Conservation (phyloP, 129 eudicot species). For the Arctium minus region DNA sequence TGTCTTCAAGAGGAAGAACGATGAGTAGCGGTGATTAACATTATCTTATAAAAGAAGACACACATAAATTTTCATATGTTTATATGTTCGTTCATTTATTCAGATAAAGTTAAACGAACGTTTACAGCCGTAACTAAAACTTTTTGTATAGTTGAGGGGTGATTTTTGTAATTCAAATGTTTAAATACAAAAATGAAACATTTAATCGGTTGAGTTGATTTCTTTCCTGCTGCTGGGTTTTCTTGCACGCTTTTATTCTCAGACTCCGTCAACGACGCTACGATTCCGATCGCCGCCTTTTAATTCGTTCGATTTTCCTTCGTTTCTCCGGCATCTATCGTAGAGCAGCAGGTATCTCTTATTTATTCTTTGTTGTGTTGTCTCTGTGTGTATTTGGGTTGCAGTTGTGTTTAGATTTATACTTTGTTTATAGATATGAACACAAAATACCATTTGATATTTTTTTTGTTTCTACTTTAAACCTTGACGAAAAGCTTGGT, state of each 20-base stretch:
- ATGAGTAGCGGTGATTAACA: not conserved
- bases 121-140: not conserved
- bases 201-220: not conserved
- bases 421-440: not conserved
- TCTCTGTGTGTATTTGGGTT: not conserved
- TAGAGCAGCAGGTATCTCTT: not conserved
- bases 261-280: not conserved
- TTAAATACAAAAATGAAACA: not conserved
- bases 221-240: not conserved
- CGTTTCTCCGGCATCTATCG: not conserved
- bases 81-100: not conserved
- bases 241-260: not conserved
- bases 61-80: too few species aligned
- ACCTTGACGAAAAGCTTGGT: too few species aligned
- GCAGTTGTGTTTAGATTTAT: not conserved
- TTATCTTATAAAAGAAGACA: too few species aligned
- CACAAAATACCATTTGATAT: not conserved
- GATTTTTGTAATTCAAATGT: not conserved
- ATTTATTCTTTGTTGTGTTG: not conserved
- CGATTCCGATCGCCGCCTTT: not conserved
- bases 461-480: too few species aligned
- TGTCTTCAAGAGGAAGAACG: too few species aligned
- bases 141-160: not conserved
- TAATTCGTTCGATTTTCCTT: not conserved
- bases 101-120: not conserved